These are phyloP conservation scores for Alternaria arborescens DNA, from an alignment of 2,329 filamentous ascomycete genomes.

Conservation along the genomic window DNA sequence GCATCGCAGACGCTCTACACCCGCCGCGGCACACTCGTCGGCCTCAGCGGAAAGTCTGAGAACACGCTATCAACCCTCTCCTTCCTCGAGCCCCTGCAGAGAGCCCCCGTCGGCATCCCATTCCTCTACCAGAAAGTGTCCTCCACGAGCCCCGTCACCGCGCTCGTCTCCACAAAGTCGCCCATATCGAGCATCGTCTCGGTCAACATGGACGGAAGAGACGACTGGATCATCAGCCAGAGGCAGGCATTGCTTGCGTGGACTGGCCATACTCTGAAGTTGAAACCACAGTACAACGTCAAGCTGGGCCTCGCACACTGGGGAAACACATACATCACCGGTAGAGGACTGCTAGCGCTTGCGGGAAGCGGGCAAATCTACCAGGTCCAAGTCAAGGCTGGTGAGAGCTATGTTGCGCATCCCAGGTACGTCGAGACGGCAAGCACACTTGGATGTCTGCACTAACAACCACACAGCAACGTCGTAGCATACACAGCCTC, in stretches of 20 bases:
- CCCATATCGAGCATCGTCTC: constrained; percentile 86
- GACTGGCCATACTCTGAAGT: constrained; percentile 86
- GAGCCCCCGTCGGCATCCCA: constrained; percentile 83
- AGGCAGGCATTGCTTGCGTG: constrained; percentile 90
- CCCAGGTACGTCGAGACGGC: constrained; percentile 62
- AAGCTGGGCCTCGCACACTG: constrained; percentile 83
- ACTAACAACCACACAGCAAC: constrained; percentile 63
- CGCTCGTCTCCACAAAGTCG: constrained; percentile 87
- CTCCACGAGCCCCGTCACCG: constrained; percentile 86
- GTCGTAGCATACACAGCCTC: constrained; percentile 89
- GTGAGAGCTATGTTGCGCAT: constrained; percentile 90
- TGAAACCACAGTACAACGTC: constrained; percentile 78
- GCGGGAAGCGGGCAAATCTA: constrained; percentile 90
- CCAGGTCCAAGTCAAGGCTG: constrained; percentile 78
- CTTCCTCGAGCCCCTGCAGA: constrained; percentile 81
- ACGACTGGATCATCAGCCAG: constrained; percentile 94
- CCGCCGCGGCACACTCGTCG: constrained; percentile 87
- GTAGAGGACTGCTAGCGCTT: constrained; percentile 84
- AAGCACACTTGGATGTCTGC: background rate
- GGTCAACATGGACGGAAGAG: constrained; percentile 88
- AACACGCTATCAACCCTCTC: constrained; percentile 92
- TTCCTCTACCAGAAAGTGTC: constrained; percentile 92
- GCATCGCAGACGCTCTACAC: constrained; percentile 95
- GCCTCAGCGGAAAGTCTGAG: constrained; percentile 86
- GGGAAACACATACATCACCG: constrained; percentile 89